These are phyloP conservation scores for Dioscorea zingiberensis DNA, from an alignment of 106 monocot species.

Conservation along the genomic window DNA sequence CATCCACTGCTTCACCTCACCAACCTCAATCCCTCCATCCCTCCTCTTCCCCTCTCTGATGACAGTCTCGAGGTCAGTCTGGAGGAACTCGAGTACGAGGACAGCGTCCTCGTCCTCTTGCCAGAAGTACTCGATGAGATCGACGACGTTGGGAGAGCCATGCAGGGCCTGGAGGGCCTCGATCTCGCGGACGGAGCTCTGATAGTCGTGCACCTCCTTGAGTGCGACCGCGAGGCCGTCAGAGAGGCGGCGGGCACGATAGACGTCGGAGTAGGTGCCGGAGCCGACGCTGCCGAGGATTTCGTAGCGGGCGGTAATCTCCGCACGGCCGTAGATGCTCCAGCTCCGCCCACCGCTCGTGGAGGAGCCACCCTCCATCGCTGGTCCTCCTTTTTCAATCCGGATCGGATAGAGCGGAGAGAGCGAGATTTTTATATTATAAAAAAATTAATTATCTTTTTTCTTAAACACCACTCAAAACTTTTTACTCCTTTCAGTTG, in stretches of 20 bases:
- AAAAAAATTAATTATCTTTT: too few species aligned
- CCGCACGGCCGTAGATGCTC: constrained; percentile 86
- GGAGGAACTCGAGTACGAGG: constrained; percentile 39
- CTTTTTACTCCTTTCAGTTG: too few species aligned
- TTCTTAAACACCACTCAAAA: too few species aligned
- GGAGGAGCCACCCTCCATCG: neutral
- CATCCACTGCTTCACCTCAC: constrained; percentile 73
- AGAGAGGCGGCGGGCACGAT: constrained; percentile 70
- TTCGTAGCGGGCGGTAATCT: constrained; percentile 75
- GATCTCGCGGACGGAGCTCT: constrained; percentile 40
- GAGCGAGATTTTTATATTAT: too few species aligned
- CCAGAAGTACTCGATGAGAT: constrained; percentile 42
- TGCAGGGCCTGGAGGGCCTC: constrained; percentile 33
- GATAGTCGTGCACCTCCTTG: constrained; percentile 89
- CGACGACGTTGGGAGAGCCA: constrained; percentile 30
- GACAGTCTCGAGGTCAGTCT: constrained; percentile 40
- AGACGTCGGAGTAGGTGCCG: constrained; percentile 94
- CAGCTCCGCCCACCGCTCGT: constrained; percentile 38
- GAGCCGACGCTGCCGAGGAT: constrained; percentile 70
- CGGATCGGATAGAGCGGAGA: too few species aligned
- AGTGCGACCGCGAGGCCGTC: constrained; percentile 70
- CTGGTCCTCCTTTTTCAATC: too few species aligned
- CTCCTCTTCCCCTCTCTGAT: constrained; percentile 44
- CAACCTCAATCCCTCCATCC: constrained; percentile 23
- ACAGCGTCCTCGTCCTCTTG: constrained; percentile 31